Evolutionary conservation across 179 eudicot genomes (phyloP), one percentile per base, ranked within the genome.

Genomic region (Amaranthus tricolor): DNA sequence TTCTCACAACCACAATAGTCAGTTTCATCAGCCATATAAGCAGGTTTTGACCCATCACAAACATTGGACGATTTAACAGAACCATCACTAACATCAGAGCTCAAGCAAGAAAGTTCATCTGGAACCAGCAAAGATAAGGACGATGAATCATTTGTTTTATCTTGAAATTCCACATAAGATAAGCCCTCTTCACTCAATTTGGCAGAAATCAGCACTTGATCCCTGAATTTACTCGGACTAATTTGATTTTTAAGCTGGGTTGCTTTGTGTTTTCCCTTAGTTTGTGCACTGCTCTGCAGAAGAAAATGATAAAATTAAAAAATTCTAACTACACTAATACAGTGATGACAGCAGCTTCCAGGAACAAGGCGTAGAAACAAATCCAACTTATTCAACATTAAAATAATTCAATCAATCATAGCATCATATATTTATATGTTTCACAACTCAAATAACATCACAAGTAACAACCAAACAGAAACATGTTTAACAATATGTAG

Each of bases 231-330:
- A 62, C 75, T 83, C 59, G 68, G 80, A 76, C 9, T 48, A 70
- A 43, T 53, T 19, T 51, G 80, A 72, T 73, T 75, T 64, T 55
- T 77, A 75, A 45, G 79, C 62, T 72, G 81, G 47, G 49, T 56
- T 58, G 66, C 77, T 84, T 85, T 93, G 64, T 73, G 83, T 78
- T 86, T 88, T 62, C 84, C 85, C 68, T 81, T 81, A 58, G 55
- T 47, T 65, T 21, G 73, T 48, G 79, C 88, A 70, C 52, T 71
- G 70, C 80, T 86, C 79, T 75, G 82, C 93, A 83, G 66, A 72
- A 83, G 75, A 72, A 69, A 57, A 76, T 13, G 50, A 61, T 9
- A 72, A 19, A 62, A 62, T 24, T 67, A 24, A 15, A 70, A 40
- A 66, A 61, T 17, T 65, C 45, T 4, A 13, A 58, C 6, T 56